These are phyloP conservation scores for Cladorrhinum samala DNA, from an alignment of 495 filamentous ascomycete genomes.

Conservation along the genomic window DNA sequence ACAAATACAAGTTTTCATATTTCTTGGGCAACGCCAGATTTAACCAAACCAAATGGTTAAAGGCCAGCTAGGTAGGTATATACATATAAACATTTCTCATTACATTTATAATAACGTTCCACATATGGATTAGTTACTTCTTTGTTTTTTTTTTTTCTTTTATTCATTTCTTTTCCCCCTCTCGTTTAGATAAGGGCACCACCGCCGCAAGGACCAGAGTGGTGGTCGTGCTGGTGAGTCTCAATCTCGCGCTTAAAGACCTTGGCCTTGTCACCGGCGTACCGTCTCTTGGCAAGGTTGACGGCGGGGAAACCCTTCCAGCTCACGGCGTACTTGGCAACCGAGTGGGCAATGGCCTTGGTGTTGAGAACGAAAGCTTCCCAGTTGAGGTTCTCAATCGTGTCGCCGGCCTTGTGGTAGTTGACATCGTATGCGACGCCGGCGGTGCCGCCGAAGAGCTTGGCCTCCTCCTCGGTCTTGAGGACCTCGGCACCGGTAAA, in stretches of 20 bases:
- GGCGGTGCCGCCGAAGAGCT: constrained; percentile 54
- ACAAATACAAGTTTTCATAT: too few species aligned
- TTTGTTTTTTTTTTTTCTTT: neutral
- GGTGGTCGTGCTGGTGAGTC: constrained; percentile 9
- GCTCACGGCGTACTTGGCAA: constrained; percentile 55
- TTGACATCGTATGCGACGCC: constrained; percentile 55
- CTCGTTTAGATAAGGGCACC: constrained; percentile 4
- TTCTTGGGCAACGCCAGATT: too few species aligned
- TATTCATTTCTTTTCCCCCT: neutral
- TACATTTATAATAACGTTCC: neutral
- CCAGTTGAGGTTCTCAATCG: constrained; percentile 51
- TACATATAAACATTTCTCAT: neutral
- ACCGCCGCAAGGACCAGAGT: constrained; percentile 16
- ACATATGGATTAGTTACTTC: neutral
- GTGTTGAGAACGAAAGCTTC: constrained; percentile 56
- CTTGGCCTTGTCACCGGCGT: constrained; percentile 12
- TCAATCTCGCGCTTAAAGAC: constrained; percentile 7
- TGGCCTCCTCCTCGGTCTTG: constrained; percentile 56
- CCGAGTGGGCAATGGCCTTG: constrained; percentile 55
- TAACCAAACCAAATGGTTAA: too few species aligned
- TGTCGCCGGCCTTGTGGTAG: constrained; percentile 57
- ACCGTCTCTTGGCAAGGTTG: constrained; percentile 7
- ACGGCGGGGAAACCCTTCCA: constrained; percentile 30
- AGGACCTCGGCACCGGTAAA: constrained; percentile 63
- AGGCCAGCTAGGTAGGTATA: too few species aligned